Percentiles rank a stretch among this genome's conserved stretches.
Evolutionary conservation across 257 asterid species (phyloP).

Genomic region (Solanum appendiculatum): DNA sequence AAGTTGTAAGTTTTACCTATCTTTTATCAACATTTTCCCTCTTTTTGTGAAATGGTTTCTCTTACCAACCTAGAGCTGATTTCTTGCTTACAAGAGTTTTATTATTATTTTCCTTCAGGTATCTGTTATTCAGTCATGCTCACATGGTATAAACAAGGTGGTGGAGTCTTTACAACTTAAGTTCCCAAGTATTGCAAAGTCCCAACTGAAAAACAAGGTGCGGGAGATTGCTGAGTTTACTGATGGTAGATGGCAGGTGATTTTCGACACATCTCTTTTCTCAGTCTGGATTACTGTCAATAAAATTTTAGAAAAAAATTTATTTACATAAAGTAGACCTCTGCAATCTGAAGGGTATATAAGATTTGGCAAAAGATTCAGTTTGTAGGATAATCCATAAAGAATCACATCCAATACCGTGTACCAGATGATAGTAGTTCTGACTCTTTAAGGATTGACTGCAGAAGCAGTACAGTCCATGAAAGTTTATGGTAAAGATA

Average conservation of each 20-base stretch:
- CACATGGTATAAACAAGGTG: slow-evolving; percentile 48
- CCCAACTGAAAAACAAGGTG: slow-evolving; percentile 69
- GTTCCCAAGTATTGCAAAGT: slow-evolving; percentile 52
- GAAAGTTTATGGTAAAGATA: neutral
- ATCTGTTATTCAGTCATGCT: slow-evolving; percentile 47
- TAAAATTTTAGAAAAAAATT: neutral
- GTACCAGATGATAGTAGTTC: neutral
- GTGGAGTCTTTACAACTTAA: slow-evolving; percentile 37
- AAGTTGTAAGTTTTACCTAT: slow-evolving; percentile 44
- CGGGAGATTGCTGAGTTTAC: slow-evolving; percentile 65
- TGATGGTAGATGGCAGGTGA: slow-evolving; percentile 87
- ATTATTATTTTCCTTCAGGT: slow-evolving; percentile 27
- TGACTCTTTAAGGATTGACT: neutral
- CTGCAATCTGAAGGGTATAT: neutral
- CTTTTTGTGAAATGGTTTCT: neutral
- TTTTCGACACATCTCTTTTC: neutral
- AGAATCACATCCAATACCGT: neutral
- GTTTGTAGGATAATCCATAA: neutral
- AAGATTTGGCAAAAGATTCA: neutral
- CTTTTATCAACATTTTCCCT: neutral
- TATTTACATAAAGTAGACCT: neutral
- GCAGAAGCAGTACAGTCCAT: neutral
- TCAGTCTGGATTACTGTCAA: neutral
- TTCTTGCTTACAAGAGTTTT: neutral
- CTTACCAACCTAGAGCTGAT: neutral